Evolutionary conservation across 306 rosid genomes (phyloP).

Genomic region (Prunus persica): DNA sequence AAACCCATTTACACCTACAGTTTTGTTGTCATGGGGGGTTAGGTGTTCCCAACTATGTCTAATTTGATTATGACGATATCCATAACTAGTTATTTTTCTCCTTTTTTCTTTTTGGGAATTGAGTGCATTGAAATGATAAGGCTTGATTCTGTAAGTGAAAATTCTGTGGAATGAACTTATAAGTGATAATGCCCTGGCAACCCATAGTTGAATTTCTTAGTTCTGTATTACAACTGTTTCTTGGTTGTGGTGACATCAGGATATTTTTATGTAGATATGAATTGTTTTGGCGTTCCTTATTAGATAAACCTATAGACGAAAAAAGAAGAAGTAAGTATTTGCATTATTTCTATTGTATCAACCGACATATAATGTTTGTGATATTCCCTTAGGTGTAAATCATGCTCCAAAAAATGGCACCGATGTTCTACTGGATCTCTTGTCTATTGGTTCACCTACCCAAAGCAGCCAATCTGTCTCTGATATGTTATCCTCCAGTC

Average conservation of each 20-base stretch:
- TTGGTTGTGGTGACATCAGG: background rate
- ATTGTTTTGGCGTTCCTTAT: slow-evolving; percentile 1
- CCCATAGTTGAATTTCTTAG: background rate
- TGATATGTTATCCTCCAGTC: slow-evolving; percentile 52
- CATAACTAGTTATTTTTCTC: background rate
- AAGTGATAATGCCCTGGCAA: background rate
- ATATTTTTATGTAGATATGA: background rate
- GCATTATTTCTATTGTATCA: slow-evolving; percentile 9
- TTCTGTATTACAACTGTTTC: background rate
- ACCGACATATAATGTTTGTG: slow-evolving; percentile 16
- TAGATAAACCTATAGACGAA: background rate
- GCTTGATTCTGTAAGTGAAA: background rate
- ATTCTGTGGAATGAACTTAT: background rate
- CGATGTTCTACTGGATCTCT: slow-evolving; percentile 76
- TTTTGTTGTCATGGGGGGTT: background rate
- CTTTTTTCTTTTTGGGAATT: background rate
- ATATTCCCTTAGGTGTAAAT: slow-evolving; percentile 46
- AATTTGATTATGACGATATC: background rate
- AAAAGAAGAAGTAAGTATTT: background rate
- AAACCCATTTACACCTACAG: background rate
- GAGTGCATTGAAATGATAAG: background rate
- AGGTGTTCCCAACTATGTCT: background rate
- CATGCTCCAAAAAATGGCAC: slow-evolving; percentile 63
- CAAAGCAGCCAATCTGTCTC: slow-evolving; percentile 45
- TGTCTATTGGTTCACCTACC: slow-evolving; percentile 59